A percentile compares a stretch with the other conserved stretches of the same genome.
These are phyloP conservation scores for Leccinum uliginosum DNA, from an alignment of 768 basidiomycete genomes.

Conservation along the genomic window DNA sequence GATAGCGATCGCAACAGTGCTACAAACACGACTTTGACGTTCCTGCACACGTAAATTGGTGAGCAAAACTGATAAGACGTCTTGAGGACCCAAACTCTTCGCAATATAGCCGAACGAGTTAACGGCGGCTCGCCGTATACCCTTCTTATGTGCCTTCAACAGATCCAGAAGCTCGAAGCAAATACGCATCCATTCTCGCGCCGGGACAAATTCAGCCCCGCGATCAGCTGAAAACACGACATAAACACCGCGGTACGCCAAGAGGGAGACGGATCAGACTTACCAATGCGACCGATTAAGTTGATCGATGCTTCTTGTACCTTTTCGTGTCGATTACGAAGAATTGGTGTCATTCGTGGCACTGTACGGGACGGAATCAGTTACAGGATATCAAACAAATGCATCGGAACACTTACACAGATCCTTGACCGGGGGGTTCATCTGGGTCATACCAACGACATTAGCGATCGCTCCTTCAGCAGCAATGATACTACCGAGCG, in stretches of 20 bases:
- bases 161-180: slow-evolving; percentile 97
- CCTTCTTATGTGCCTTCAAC: slow-evolving; percentile 98
- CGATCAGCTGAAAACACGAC: slow-evolving; percentile 67
- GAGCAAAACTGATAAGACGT: slow-evolving; percentile 90
- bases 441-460: slow-evolving; percentile 99
- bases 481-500: slow-evolving; percentile 97
- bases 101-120: slow-evolving; percentile 99
- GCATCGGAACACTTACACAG: slow-evolving; percentile 61
- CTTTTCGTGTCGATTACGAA: slow-evolving; percentile 98
- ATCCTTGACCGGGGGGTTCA: slow-evolving; percentile 99
- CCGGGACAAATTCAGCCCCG: slow-evolving; percentile 97
- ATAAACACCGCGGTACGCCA: slow-evolving; percentile 2
- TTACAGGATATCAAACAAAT: background rate
- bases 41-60: slow-evolving; percentile 98
- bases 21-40: slow-evolving; percentile 97
- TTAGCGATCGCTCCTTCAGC: slow-evolving; percentile 99
- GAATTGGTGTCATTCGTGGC: slow-evolving; percentile 99
- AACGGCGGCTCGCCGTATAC: slow-evolving; percentile 96
- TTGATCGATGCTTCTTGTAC: slow-evolving; percentile 99
- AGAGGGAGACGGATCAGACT: slow-evolving; percentile 2
- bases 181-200: slow-evolving; percentile 99
- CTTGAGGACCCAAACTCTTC: slow-evolving; percentile 98
- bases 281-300: slow-evolving; percentile 93
- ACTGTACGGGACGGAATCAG: slow-evolving; percentile 45
- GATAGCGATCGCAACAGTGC: slow-evolving; percentile 96